These are phyloP conservation scores for Rhynchosporium agropyri DNA, from an alignment of 2,329 filamentous ascomycete species.

Conservation along the genomic window DNA sequence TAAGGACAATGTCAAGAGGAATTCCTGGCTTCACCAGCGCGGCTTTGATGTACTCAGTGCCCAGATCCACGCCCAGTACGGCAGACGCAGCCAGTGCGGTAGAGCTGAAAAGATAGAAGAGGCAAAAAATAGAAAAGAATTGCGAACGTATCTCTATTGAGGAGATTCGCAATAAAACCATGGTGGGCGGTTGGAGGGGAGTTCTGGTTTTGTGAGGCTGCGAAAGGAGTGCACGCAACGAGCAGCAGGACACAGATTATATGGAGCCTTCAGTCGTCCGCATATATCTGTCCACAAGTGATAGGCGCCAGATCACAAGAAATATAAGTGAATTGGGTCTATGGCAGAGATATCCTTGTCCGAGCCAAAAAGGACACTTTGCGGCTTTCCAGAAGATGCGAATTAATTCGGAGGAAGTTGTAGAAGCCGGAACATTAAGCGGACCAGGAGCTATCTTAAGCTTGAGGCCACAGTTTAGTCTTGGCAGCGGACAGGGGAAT, in stretches of 20 bases:
- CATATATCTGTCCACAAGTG: slow-evolving; percentile 42
- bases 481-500: background rate
- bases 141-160: slow-evolving; percentile 35
- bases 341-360: slow-evolving; percentile 31
- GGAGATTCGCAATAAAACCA: slow-evolving; percentile 33
- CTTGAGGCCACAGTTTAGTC: background rate
- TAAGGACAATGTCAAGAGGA: slow-evolving; percentile 95
- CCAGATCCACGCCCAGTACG: slow-evolving; percentile 89
- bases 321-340: slow-evolving; percentile 23
- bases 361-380: slow-evolving; percentile 39
- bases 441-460: slow-evolving; percentile 9
- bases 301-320: slow-evolving; percentile 27
- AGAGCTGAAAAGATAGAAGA: slow-evolving; percentile 42
- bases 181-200: slow-evolving; percentile 29
- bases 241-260: slow-evolving; percentile 32
- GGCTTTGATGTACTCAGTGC: slow-evolving; percentile 96
- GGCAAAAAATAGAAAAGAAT: slow-evolving; percentile 38
- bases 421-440: background rate
- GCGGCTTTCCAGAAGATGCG: slow-evolving; percentile 9
- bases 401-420: background rate
- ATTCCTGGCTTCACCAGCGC: slow-evolving; percentile 94
- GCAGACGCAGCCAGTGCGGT: slow-evolving; percentile 54
- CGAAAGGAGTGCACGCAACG: slow-evolving; percentile 39
- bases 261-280: slow-evolving; percentile 28
- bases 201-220: slow-evolving; percentile 26